Percentiles rank a stretch among this genome's conserved stretches.
Evolutionary conservation across 352 stramenopile species (phyloP).

Genomic region (Phytophthora aleatoria): DNA sequence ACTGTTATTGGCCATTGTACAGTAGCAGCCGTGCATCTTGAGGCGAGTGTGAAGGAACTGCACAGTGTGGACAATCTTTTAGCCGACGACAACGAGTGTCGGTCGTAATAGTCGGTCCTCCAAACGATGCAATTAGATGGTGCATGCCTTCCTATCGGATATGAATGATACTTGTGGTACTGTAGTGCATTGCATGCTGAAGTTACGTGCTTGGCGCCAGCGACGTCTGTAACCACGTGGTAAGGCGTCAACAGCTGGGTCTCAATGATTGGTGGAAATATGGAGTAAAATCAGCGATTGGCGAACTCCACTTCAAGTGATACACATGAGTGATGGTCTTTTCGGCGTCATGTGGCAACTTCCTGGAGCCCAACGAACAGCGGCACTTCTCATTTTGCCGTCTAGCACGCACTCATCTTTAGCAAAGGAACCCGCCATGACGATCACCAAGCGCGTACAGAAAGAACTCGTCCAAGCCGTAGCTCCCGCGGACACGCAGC

Average conservation of each 20-base stretch:
- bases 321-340: slow-evolving; percentile 22
- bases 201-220: slow-evolving; percentile 1
- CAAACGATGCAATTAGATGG: too few species aligned
- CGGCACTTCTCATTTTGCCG: slow-evolving; percentile 31
- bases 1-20: too few species aligned
- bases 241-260: not conserved
- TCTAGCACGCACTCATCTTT: not conserved
- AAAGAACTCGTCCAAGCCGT: slow-evolving; percentile 54
- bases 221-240: slow-evolving; percentile 12
- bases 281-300: slow-evolving; percentile 4
- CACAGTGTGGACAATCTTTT: too few species aligned
- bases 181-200: not conserved
- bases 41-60: too few species aligned
- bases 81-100: not conserved
- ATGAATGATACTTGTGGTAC: not conserved
- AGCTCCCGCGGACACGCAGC: slow-evolving; percentile 26
- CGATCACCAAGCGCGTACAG: slow-evolving; percentile 64
- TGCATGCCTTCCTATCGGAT: not conserved
- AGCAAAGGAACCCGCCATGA: slow-evolving; percentile 30
- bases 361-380: not conserved
- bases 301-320: slow-evolving; percentile 11
- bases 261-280: slow-evolving; percentile 6
- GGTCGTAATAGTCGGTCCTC: too few species aligned
- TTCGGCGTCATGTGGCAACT: slow-evolving; percentile 1
- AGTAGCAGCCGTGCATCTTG: too few species aligned